Percentiles rank a stretch among this genome's conserved stretches.
Conservation (phyloP, 805 yeast genomes). For the Lipomyces sp. region DNA sequence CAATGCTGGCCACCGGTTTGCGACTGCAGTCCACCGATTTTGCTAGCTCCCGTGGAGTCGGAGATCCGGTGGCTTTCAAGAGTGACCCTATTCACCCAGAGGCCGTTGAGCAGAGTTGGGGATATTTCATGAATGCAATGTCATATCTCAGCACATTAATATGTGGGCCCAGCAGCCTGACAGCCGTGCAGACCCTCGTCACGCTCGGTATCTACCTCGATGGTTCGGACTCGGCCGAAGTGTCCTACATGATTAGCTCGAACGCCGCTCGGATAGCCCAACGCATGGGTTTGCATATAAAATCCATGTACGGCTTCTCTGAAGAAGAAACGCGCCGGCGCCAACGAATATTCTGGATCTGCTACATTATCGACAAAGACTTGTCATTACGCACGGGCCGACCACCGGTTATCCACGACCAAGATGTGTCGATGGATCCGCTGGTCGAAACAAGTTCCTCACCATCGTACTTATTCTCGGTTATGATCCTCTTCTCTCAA, state of each 20-base stretch:
- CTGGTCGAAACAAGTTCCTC: conserved; percentile 7
- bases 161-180: conserved; percentile 22
- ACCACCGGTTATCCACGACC: conserved; percentile 35
- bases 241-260: conserved; percentile 23
- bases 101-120: conserved; percentile 15
- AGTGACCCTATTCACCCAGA: neutral
- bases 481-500: conserved; percentile 15
- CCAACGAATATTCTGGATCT: conserved; percentile 37
- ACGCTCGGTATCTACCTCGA: conserved; percentile 27
- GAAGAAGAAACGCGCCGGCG: conserved; percentile 25
- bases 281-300: conserved; percentile 37
- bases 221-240: conserved; percentile 26
- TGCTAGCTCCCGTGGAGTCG: neutral
- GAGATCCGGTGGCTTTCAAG: neutral
- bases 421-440: conserved; percentile 21
- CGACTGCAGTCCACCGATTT: conserved; percentile 11
- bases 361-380: conserved; percentile 36
- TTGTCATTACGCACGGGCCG: conserved; percentile 34
- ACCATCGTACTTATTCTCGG: conserved; percentile 8
- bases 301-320: conserved; percentile 24
- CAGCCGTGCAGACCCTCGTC: conserved; percentile 32
- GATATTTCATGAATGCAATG: conserved; percentile 28
- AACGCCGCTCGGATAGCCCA: conserved; percentile 38
- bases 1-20: conserved; percentile 28
- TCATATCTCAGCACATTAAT: conserved; percentile 16